Conservation (phyloP, 257 asterid species). For the Jacaranda copaia region DNA sequence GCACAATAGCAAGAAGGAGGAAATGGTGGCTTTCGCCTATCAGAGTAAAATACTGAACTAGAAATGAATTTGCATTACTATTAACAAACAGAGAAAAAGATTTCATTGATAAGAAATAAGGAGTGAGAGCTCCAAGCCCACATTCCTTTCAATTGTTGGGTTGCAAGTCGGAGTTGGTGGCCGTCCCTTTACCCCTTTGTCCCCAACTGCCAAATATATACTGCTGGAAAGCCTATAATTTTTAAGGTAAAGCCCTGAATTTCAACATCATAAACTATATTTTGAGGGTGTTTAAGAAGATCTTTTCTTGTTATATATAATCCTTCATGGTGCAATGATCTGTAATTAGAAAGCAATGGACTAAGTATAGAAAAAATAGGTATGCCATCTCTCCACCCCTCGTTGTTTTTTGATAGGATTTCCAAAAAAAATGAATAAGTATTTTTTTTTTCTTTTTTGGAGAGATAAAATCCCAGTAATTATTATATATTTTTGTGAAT, state of each 20-base stretch:
- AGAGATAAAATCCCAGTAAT: conserved; percentile 15
- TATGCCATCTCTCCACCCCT: too few relatives aligned
- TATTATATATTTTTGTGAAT: neutral
- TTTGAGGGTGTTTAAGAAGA: neutral
- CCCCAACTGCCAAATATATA: conserved; percentile 44
- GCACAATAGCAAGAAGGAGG: conserved; percentile 28
- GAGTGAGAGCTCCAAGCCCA: conserved; percentile 45
- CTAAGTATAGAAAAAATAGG: neutral
- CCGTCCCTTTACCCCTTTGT: conserved; percentile 47
- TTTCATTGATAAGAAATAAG: conserved; percentile 43
- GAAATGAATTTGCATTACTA: conserved; percentile 11
- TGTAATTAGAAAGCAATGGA: neutral
- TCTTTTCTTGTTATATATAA: neutral
- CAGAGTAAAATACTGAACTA: conserved; percentile 1
- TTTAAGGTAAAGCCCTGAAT: conserved; percentile 7
- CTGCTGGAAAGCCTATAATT: conserved; percentile 24
- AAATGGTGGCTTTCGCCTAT: conserved; percentile 33
- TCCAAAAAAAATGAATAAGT: conserved; percentile 8
- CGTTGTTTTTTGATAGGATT: neutral
- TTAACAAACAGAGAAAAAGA: conserved; percentile 24
- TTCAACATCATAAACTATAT: neutral
- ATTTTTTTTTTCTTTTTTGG: conserved; percentile 5
- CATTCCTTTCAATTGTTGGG: conserved; percentile 49
- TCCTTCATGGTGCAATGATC: neutral
- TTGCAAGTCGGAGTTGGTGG: conserved; percentile 81